Base-by-base conservation (phyloP, 1,139 yeast genomes). In the Candida anutae region DNA sequence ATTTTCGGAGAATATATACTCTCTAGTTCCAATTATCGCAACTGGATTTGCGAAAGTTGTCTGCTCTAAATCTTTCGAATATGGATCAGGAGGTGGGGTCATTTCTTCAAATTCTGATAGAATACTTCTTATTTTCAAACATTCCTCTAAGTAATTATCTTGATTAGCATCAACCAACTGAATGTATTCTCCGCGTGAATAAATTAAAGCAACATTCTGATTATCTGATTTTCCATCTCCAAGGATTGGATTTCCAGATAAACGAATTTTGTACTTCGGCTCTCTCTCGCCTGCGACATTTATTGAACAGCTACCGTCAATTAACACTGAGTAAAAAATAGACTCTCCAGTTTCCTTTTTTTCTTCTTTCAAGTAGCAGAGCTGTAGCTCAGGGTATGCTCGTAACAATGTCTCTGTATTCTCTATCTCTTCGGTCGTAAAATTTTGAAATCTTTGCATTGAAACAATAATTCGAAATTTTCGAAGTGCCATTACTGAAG, bases 181-280 rank as follows among this genome's bases (percentile, higher is more conserved):
- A 29, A 69, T 53, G 38, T 69, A 70, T 32, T 71, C 77, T 6
- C 77, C 77, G 30, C 77, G 49, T 21, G 64, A 53, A 36, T 69
- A 70, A 1, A 69, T 58, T 21, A 71, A 37, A 1, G 74, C 54
- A 41, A 67, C 71, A 35, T 71, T 71, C 35, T 71, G 77, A 34
- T 71, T 71, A 41, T 71, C 77, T 0, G 75, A 61, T 34, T 71
- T 71, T 5, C 77, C 77, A 42, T 70, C 77, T 3, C 77, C 77
- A 23, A 71, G 48, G 22, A 71, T 66, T 6, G 77, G 77, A 35
- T 69, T 60, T 5, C 77, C 77, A 0, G 76, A 67, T 13, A 71
- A 48, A 36, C 48, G 50, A n/a, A 71, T 61, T 25, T 54, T 46
- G 37, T 64, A 70, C 32, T 66, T 69, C 4, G 67, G 67, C 19